These are phyloP conservation scores for Suillus discolor DNA, from an alignment of 768 basidiomycete genomes.

Conservation along the genomic window DNA sequence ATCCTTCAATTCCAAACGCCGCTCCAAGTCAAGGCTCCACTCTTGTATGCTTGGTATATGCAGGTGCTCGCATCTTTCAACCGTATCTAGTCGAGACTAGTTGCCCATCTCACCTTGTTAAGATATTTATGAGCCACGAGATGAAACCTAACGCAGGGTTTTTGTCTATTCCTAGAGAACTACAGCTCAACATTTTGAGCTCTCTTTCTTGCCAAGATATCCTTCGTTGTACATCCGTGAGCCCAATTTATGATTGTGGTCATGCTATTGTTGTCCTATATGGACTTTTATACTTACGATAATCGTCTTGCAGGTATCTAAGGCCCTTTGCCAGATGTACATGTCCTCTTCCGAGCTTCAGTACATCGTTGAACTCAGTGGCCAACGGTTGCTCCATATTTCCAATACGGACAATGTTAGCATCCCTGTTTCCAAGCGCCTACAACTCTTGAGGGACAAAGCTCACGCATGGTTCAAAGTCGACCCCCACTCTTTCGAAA, in stretches of 20 bases:
- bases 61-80: no score
- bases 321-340: neutral
- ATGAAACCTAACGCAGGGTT: neutral
- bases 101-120: neutral
- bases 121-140: neutral
- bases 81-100: no score
- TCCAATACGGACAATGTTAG: neutral
- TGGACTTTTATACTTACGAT: neutral
- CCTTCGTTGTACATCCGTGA: conserved; percentile 1
- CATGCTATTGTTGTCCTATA: neutral
- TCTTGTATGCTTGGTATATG: neutral
- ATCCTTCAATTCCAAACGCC: no score
- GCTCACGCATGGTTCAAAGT: neutral
- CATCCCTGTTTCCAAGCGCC: neutral
- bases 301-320: neutral
- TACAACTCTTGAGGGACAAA: neutral
- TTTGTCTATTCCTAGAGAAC: neutral
- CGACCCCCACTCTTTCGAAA: neutral
- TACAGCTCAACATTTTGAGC: neutral
- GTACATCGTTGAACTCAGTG: neutral
- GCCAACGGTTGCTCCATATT: neutral
- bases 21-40: no score
- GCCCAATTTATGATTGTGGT: neutral
- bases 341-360: neutral
- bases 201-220: neutral